These are phyloP conservation scores for Crithidia brevicula DNA, from an alignment of 208 protist species.

Conservation along the genomic window DNA sequence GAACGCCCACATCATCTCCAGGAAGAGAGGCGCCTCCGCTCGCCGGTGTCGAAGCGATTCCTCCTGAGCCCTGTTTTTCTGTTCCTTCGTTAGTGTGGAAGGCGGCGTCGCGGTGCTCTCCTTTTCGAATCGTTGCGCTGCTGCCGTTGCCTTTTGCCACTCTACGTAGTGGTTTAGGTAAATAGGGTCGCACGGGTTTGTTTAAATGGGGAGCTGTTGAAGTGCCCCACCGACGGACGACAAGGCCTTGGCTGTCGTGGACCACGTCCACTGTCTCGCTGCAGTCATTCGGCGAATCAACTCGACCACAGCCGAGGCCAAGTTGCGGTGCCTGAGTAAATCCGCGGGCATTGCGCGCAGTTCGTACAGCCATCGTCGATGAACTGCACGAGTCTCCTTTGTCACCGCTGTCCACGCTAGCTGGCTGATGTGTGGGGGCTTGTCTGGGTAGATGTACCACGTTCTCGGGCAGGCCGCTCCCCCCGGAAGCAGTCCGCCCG, in stretches of 20 bases:
- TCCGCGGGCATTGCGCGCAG: not conserved
- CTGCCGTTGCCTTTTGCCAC: not conserved
- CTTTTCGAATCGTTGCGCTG: not conserved
- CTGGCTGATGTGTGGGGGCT: not conserved
- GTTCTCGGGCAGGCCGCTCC: not conserved
- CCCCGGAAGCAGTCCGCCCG: not conserved
- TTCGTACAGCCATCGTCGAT: not conserved
- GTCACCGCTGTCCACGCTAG: not conserved
- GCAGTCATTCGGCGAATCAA: not conserved
- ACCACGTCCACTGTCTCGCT: not conserved
- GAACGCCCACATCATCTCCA: conserved; percentile 4
- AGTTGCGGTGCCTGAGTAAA: not conserved
- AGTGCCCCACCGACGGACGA: not conserved
- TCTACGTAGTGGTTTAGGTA: not conserved
- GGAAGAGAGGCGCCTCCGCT: not conserved
- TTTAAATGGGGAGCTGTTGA: not conserved
- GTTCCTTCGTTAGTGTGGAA: not conserved
- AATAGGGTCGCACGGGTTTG: not conserved
- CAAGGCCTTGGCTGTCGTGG: not conserved
- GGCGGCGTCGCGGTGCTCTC: not conserved
- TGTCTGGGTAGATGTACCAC: not conserved
- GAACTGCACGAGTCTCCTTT: not conserved
- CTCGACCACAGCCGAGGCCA: not conserved
- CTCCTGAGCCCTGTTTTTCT: not conserved
- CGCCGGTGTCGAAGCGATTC: not conserved